Percentiles rank a stretch among this genome's conserved stretches.
Conservation (phyloP, 2,329 filamentous ascomycete genomes). For the Orbilia oligospora region DNA sequence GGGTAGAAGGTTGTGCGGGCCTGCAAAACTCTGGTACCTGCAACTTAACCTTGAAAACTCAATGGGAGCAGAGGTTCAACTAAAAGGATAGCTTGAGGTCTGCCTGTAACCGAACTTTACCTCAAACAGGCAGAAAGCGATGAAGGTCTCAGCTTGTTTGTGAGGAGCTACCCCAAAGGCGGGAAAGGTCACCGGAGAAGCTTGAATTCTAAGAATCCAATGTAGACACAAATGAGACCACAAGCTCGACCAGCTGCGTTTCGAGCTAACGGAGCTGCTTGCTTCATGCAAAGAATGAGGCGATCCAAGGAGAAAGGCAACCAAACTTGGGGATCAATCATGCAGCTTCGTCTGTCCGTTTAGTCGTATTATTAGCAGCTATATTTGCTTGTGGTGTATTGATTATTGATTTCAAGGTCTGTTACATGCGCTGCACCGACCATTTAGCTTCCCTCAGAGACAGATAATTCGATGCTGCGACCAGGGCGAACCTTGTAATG, state of each 20-base stretch:
- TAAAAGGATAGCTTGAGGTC: constrained; percentile 34
- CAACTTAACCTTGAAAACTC: constrained; percentile 53
- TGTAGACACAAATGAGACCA: constrained; percentile 31
- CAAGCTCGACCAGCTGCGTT: constrained; percentile 48
- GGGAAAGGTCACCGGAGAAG: constrained; percentile 51
- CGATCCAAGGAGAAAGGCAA: constrained; percentile 55
- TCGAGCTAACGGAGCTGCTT: constrained; percentile 43
- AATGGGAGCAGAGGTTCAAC: constrained; percentile 43
- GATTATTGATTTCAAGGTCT: constrained; percentile 34
- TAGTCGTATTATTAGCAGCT: constrained; percentile 53
- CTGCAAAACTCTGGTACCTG: constrained; percentile 57
- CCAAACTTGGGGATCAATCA: constrained; percentile 39
- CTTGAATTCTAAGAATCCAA: constrained; percentile 30
- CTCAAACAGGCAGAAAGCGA: constrained; percentile 61
- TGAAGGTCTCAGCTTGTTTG: constrained; percentile 57
- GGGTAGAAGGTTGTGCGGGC: constrained; percentile 49
- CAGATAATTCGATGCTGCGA: constrained; percentile 53
- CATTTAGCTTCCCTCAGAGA: constrained; percentile 52
- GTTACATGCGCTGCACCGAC: constrained; percentile 52
- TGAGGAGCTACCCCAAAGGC: constrained; percentile 55
- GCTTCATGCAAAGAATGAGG: constrained; percentile 55
- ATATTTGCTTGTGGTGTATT: constrained; percentile 28
- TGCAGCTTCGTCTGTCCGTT: constrained; percentile 34
- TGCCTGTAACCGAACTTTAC: constrained; percentile 56
- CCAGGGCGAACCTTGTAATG: constrained; percentile 41